Evolutionary conservation across 495 filamentous ascomycete genomes (phyloP).

Genomic region (Poronia punctata): DNA sequence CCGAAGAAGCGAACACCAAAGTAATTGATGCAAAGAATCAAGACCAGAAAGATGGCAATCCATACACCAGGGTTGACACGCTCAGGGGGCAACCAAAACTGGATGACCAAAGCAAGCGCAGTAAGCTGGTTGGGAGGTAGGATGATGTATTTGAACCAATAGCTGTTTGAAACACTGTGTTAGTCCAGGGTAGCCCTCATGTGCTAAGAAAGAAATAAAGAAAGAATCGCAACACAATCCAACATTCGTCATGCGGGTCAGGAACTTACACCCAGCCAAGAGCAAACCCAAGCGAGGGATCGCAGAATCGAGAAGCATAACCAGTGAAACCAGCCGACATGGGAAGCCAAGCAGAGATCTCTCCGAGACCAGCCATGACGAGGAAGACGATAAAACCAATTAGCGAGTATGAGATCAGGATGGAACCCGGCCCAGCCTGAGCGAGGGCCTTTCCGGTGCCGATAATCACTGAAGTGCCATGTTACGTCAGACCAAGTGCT

Average conservation of each 20-base stretch:
- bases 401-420: constrained; percentile 57
- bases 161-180: constrained; percentile 40
- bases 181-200: too few species aligned
- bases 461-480: constrained; percentile 24
- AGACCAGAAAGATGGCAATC: constrained; percentile 60
- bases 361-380: constrained; percentile 43
- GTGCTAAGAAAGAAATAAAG: neutral
- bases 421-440: constrained; percentile 61
- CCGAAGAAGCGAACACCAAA: constrained; percentile 64
- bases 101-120: constrained; percentile 62
- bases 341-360: constrained; percentile 65
- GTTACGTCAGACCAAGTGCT: constrained; percentile 5
- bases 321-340: constrained; percentile 51
- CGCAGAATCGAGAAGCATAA: constrained; percentile 70
- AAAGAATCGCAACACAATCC: too few species aligned
- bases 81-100: constrained; percentile 58
- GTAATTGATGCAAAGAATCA: constrained; percentile 57
- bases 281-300: constrained; percentile 71
- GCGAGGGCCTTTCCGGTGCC: constrained; percentile 56
- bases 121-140: constrained; percentile 74
- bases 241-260: neutral
- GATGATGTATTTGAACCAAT: constrained; percentile 60
- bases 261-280: constrained; percentile 61
- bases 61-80: constrained; percentile 66
- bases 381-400: constrained; percentile 44